phyloP scores from a whole-genome alignment of 108 stramenopile genomes.

The Bacterosira constricta region DNA sequence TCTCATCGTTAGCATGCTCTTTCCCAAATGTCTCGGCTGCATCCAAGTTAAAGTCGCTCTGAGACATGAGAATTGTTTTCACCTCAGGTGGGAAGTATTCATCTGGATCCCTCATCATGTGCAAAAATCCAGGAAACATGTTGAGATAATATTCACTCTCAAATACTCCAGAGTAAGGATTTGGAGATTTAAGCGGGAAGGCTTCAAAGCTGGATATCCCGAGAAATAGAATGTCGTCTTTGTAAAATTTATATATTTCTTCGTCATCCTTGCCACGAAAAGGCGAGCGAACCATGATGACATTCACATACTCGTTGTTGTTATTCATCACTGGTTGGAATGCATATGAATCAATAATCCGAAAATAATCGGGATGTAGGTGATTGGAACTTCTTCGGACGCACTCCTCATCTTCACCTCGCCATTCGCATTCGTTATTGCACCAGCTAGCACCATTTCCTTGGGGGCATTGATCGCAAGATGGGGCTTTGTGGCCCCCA shows the following conservation, averaged over 20 bases:
- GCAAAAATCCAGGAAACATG: slow-evolving; percentile 52
- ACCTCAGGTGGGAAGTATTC: slow-evolving; percentile 26
- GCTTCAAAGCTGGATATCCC: slow-evolving; percentile 51
- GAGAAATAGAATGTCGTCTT: slow-evolving; percentile 45
- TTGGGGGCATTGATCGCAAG: slow-evolving; percentile 45
- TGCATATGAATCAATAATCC: slow-evolving; percentile 34
- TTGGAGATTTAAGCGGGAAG: slow-evolving; percentile 42
- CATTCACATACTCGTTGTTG: slow-evolving; percentile 33
- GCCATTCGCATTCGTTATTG: slow-evolving; percentile 51
- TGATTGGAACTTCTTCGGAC: slow-evolving; percentile 22
- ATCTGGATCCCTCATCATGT: slow-evolving; percentile 44
- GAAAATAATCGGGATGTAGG: slow-evolving; percentile 43
- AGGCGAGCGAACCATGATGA: slow-evolving; percentile 45
- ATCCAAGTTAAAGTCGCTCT: slow-evolving; percentile 46
- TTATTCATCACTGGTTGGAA: slow-evolving; percentile 48
- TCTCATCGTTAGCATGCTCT: slow-evolving; percentile 19
- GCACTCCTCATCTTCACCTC: slow-evolving; percentile 3
- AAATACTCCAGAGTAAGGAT: slow-evolving; percentile 32
- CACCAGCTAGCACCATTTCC: slow-evolving; percentile 47
- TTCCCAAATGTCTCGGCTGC: slow-evolving; percentile 13
- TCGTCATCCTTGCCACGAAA: slow-evolving; percentile 32
- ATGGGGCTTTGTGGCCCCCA: slow-evolving; percentile 41
- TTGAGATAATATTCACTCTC: slow-evolving; percentile 37
- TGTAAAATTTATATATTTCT: slow-evolving; percentile 42
- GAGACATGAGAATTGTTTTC: slow-evolving; percentile 41